Conservation (phyloP, 2,329 filamentous ascomycete genomes). For the Cladophialophora immunda region DNA sequence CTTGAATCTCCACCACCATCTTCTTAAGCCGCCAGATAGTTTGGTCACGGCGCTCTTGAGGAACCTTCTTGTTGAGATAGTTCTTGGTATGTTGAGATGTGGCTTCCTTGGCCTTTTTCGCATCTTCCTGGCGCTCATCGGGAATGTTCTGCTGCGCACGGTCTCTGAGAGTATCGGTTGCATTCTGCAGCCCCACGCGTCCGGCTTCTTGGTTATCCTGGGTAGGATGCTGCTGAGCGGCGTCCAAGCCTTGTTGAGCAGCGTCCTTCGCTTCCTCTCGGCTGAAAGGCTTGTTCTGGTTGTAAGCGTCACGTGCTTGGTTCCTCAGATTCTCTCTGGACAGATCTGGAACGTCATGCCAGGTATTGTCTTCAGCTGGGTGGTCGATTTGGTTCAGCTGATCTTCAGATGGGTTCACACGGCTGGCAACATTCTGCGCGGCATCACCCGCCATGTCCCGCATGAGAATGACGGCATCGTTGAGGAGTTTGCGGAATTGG, state of each 20-base stretch:
- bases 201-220: conserved; percentile 46
- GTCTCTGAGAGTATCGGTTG: conserved; percentile 58
- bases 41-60: conserved; percentile 90
- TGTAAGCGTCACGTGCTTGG: conserved; percentile 69
- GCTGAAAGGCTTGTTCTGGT: conserved; percentile 63
- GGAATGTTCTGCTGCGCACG: conserved; percentile 70
- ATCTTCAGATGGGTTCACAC: conserved; percentile 80
- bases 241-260: conserved; percentile 64
- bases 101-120: conserved; percentile 44
- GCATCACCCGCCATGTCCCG: conserved; percentile 93
- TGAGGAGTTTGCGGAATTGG: conserved; percentile 90
- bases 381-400: conserved; percentile 78
- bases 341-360: conserved; percentile 86
- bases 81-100: conserved; percentile 65
- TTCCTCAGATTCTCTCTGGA: conserved; percentile 74
- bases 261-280: conserved; percentile 69
- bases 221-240: conserved; percentile 57
- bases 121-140: conserved; percentile 64
- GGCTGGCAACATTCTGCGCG: conserved; percentile 77
- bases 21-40: conserved; percentile 94
- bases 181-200: conserved; percentile 43
- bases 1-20: conserved; percentile 96
- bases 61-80: conserved; percentile 87
- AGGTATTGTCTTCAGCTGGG: conserved; percentile 89
- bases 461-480: conserved; percentile 79